Evolutionary conservation across 345 rosid species (phyloP), one percentile per base, ranked within the genome.

Genomic region (Eucalyptus sp.): DNA sequence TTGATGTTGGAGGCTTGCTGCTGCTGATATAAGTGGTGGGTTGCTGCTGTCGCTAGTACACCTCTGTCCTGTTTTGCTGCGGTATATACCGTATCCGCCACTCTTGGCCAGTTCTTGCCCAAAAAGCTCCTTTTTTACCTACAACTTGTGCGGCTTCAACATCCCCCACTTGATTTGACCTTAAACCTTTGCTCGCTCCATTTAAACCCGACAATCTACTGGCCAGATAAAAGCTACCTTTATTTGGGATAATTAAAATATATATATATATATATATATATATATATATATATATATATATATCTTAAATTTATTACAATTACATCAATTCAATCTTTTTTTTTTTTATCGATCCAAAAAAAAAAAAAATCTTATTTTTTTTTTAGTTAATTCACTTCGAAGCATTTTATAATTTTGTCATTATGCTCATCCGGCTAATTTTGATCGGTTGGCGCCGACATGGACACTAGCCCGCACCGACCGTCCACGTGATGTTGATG

Each of bases 401-500:
- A 52, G 3, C 25, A 52, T 52, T 52, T 18, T 52, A 52, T 52
- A 52, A 20, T 52, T 2, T 1, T 52, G 58, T 20, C 10, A 20
- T 52, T 52, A 9, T 18, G 3, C 7, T 20, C 25, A 20, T 58
- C 7, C 7, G 3, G 6, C 3, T 1, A 58, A 58, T 58, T 58
- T 58, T 58, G 64, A n/a, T 24, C 1, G 2, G 5, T 52, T 52
- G 25, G 9, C 25, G 0, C 5, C 0, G 5, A 52, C 58, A 18
- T 52, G 24, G 0, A 52, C 10, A 52, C 58, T 1, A 9, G 5
- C 58, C 25, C 1, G 0, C 58, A 20, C 25, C 0, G 2, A 52
- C 4, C 0, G 5, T 52, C 25, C 25, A 20, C 0, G 0, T 52
- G 1, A 52, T 25, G n/a, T 25, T 58, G n/a, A 25, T 0, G 4